Percentiles rank a stretch among this genome's conserved stretches.
phyloP scores from a whole-genome alignment of 169 alveolate genomes.

The Eimeria falciformis region DNA sequence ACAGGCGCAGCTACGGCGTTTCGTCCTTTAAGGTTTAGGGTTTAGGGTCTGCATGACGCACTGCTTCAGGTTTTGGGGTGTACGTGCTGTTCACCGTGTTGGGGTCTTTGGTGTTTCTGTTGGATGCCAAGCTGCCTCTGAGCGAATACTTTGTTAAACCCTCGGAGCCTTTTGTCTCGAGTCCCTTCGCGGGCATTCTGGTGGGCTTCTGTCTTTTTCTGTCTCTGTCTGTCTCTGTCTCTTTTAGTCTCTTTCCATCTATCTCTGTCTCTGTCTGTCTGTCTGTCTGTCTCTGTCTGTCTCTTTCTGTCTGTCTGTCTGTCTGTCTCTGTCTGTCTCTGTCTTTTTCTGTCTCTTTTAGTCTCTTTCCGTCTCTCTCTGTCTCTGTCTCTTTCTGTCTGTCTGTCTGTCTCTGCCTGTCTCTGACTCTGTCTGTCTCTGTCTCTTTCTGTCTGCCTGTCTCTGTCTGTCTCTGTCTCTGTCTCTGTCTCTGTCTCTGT shows the following conservation, averaged over 20 bases:
- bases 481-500: too few relatives aligned
- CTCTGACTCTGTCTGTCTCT: background rate
- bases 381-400: too few relatives aligned
- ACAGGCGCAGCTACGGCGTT: background rate
- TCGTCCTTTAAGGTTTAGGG: background rate
- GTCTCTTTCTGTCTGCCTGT: background rate
- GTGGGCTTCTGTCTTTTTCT: background rate
- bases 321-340: background rate
- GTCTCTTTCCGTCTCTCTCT: background rate
- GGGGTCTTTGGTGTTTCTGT: background rate
- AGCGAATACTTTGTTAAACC: background rate
- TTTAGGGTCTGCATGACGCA: conserved; percentile 1
- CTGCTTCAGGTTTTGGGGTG: background rate
- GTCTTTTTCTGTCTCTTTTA: background rate
- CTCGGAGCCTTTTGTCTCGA: background rate
- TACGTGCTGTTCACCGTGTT: background rate
- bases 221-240: background rate
- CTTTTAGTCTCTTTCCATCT: background rate
- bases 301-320: background rate
- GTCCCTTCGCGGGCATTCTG: background rate
- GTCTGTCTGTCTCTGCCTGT: background rate
- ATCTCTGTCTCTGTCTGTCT: background rate
- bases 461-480: too few relatives aligned
- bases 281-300: background rate
- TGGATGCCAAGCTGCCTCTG: background rate